Evolutionary conservation across 208 protist genomes (phyloP).

Genomic region (Sergeia podlipaevii): DNA sequence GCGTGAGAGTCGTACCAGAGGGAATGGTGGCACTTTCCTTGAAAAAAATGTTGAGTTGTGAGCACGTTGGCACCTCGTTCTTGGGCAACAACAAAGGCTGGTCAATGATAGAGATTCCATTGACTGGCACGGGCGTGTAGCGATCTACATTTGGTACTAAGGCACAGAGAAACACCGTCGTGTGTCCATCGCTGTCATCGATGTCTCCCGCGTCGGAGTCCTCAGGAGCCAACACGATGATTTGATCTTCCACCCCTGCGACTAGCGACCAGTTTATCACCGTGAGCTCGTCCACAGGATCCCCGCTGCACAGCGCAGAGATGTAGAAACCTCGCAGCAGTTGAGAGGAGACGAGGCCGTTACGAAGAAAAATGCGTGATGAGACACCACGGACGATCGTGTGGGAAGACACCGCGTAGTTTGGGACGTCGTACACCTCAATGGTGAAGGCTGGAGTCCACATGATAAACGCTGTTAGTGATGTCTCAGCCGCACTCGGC

Average conservation of each 20-base stretch:
- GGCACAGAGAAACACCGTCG: no score
- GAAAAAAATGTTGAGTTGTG: constrained; percentile 14
- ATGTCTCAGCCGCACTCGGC: no score
- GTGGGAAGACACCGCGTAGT: constrained; percentile 14
- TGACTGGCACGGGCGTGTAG: constrained; percentile 2
- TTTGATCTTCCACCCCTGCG: neutral
- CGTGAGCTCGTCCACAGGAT: neutral
- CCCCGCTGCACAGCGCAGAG: neutral
- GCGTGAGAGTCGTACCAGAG: neutral
- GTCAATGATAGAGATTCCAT: constrained; percentile 5
- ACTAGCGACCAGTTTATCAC: constrained; percentile 7
- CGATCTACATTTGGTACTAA: no score
- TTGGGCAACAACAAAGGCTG: constrained; percentile 9
- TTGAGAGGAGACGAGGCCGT: constrained; percentile 3
- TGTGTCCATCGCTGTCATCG: no score
- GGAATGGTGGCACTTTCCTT: neutral
- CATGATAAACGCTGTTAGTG: no score
- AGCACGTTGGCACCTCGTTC: constrained; percentile 3
- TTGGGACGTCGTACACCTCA: constrained; percentile 8
- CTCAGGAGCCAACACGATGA: no score
- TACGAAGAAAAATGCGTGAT: constrained; percentile 11
- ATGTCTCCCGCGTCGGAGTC: no score
- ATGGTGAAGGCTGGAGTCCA: constrained; percentile 9
- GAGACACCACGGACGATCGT: constrained; percentile 13
- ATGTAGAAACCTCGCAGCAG: constrained; percentile 22